phyloP scores from a whole-genome alignment of 495 filamentous ascomycete species.

The Friedmanniomyces endolithicus region DNA sequence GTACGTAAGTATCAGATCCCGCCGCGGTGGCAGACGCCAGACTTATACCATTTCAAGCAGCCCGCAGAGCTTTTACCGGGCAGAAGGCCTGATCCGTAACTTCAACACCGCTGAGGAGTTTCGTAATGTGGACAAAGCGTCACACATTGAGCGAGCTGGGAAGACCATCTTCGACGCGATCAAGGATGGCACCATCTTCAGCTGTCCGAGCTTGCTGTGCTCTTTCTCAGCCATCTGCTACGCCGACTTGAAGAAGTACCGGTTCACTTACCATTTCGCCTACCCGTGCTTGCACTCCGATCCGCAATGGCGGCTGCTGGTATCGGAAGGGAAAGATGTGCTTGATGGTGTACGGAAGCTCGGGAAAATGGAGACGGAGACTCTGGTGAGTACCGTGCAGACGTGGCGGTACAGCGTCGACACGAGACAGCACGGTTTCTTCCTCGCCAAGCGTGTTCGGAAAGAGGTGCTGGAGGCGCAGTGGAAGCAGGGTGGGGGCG shows the following conservation, averaged over 20 bases:
- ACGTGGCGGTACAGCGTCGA: slow-evolving; percentile 77
- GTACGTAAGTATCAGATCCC: slow-evolving; percentile 41
- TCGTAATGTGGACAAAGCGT: slow-evolving; percentile 56
- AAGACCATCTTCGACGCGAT: slow-evolving; percentile 95
- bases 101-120: slow-evolving; percentile 95
- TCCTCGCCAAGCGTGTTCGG: slow-evolving; percentile 66
- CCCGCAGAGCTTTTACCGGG: slow-evolving; percentile 59
- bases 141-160: slow-evolving; percentile 59
- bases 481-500: slow-evolving; percentile 9
- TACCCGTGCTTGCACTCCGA: slow-evolving; percentile 88
- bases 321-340: slow-evolving; percentile 18
- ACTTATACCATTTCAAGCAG: slow-evolving; percentile 39
- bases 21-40: background rate
- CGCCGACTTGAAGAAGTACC: slow-evolving; percentile 92
- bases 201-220: slow-evolving; percentile 76
- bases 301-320: slow-evolving; percentile 52
- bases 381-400: slow-evolving; percentile 64
- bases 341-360: slow-evolving; percentile 37
- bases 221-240: slow-evolving; percentile 85
- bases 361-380: slow-evolving; percentile 51
- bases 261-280: slow-evolving; percentile 87
- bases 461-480: slow-evolving; percentile 14
- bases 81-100: slow-evolving; percentile 90
- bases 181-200: slow-evolving; percentile 87
- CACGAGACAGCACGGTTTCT: slow-evolving; percentile 79